Base-by-base conservation (phyloP, 441 rosid genomes). In the Euphorbia schlechtendalii region DNA sequence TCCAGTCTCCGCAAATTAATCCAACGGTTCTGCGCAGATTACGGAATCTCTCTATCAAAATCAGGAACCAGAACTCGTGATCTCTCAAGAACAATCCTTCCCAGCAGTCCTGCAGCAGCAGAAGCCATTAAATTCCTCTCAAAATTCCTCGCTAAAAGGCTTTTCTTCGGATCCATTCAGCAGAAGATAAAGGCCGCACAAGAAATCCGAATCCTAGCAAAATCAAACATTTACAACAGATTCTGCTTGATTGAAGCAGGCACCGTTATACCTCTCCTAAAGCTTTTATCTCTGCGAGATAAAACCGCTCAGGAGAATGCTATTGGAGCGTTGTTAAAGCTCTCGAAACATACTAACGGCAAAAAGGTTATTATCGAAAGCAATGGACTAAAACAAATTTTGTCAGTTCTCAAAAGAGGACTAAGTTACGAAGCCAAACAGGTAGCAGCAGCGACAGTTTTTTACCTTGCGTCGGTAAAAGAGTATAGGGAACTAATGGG, bases 361-460 rank as follows among this genome's bases (percentile, higher is more conserved):
- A 86, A 85, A 81, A 81, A 61, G 25, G 66, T 38, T 43, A 81
- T 86, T 2, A 69, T 78, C 12, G 88, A 84, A 52, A 71, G 64
- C 32, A 86, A 84, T 3, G 97, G 96, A 67, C 58, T 90, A 58
- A 49, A 48, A 43, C 61, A 75, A 4, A 75, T 90, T n/a, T 69
- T 84, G 6, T 67, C 70, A 17, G 86, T 86, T 21, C 84, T 90
- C 8, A 78, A 69, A 24, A 71, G 70, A 14, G 96, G 96, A 21
- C 61, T 49, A 13, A 81, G 80, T 43, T 64, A 78, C 55, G 97
- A 90, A 78, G 82, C 88, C 3, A 79, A 72, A 75, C 82, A 88
- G 65, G 73, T 48, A 13, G 87, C 93, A 0, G 92, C 97, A 4
- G 95, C 97, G 24, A 69, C 87, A n/a, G 61, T 85, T n/a, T 86